These are phyloP conservation scores for Zancudomyces culisetae DNA, from an alignment of 371 early-diverging fungal species.

Conservation along the genomic window DNA sequence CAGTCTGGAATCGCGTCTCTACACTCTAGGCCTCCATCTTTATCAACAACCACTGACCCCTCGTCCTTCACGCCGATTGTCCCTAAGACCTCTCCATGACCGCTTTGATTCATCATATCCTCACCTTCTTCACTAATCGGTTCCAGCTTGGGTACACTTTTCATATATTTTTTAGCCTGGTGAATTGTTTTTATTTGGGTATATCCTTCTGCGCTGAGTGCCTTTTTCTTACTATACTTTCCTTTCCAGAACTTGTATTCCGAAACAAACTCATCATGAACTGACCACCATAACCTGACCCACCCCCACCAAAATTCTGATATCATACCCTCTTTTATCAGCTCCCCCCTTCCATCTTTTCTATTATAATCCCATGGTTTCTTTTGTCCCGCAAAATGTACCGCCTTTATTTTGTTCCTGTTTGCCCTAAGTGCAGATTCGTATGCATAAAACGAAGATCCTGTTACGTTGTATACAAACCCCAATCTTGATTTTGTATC, in stretches of 20 bases:
- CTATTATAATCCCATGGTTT: conserved; percentile 75
- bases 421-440: conserved; percentile 49
- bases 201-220: conserved; percentile 12
- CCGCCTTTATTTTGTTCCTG: conserved; percentile 42
- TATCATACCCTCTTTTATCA: conserved; percentile 25
- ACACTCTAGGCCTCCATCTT: too few species aligned
- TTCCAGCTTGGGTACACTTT: not conserved
- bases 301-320: conserved; percentile 29
- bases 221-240: conserved; percentile 7
- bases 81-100: too few species aligned
- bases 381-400: conserved; percentile 74
- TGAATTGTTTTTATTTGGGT: conserved; percentile 5
- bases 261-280: conserved; percentile 36
- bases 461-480: conserved; percentile 81
- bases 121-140: too few species aligned
- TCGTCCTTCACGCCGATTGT: too few species aligned
- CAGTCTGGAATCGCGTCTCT: conserved; percentile 13
- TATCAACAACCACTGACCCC: too few species aligned
- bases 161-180: not conserved
- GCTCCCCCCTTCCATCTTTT: conserved; percentile 36
- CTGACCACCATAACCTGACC: conserved; percentile 49
- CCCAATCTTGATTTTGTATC: conserved; percentile 47
- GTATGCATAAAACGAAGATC: conserved; percentile 72
- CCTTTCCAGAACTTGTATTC: conserved; percentile 27
- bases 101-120: too few species aligned